phyloP scores from a whole-genome alignment of 2,329 filamentous ascomycete species.

The Curvularia sp. region DNA sequence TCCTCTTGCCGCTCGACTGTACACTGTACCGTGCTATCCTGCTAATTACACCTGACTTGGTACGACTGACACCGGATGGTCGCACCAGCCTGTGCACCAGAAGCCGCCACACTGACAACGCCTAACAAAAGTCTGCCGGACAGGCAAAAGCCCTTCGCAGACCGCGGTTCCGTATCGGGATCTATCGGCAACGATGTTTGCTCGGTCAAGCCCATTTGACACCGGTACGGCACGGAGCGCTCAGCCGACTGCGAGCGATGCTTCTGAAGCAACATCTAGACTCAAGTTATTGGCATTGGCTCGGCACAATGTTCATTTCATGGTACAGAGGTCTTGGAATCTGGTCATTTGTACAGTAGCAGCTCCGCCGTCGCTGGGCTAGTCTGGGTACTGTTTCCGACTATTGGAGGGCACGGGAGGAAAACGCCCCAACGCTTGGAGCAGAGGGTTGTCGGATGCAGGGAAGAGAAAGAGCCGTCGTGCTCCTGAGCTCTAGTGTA shows the following conservation, averaged over 20 bases:
- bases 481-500: conserved; percentile 7
- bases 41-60: not conserved
- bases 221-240: conserved; percentile 4
- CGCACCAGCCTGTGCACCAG: not conserved
- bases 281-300: not conserved
- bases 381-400: conserved; percentile 1
- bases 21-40: not conserved
- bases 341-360: not conserved
- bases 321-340: not conserved
- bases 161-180: conserved; percentile 4
- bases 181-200: conserved; percentile 2
- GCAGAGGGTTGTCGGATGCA: conserved; percentile 2
- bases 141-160: not conserved
- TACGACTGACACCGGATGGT: not conserved
- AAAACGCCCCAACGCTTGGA: not conserved
- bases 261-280: not conserved
- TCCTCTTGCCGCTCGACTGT: not conserved
- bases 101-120: not conserved
- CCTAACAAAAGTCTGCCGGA: not conserved
- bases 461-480: not conserved
- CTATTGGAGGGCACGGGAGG: not conserved
- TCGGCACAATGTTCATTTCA: not conserved
- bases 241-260: conserved; percentile 1
- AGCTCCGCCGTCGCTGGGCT: not conserved
- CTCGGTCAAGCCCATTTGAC: not conserved